Conservation (phyloP, 495 filamentous ascomycete species). For the Terfezia boudieri region DNA sequence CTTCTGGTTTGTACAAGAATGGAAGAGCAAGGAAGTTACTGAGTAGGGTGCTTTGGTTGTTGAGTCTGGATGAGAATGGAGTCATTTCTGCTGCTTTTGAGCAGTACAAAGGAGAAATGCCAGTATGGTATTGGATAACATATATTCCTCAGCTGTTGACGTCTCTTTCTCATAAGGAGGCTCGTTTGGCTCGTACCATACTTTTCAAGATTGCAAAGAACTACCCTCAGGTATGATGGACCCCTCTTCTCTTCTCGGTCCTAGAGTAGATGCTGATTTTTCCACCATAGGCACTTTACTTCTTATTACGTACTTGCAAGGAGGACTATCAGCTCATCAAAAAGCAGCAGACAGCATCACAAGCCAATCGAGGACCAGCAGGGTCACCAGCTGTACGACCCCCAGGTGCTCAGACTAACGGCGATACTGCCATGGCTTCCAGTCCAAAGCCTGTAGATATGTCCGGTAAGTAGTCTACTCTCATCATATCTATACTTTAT, state of each 20-base stretch:
- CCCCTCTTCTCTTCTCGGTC: constrained; percentile 1
- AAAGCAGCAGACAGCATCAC: constrained; percentile 28
- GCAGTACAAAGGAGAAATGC: constrained; percentile 84
- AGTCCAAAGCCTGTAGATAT: constrained; percentile 13
- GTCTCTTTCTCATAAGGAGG: constrained; percentile 73
- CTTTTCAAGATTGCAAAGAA: constrained; percentile 83
- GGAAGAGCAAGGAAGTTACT: constrained; percentile 88
- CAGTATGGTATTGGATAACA: constrained; percentile 98
- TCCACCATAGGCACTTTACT: constrained; percentile 45
- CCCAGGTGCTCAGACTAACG: constrained; percentile 17
- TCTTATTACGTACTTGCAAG: constrained; percentile 74
- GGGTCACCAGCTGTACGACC: constrained; percentile 18
- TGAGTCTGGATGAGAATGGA: constrained; percentile 80
- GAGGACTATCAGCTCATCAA: constrained; percentile 88
- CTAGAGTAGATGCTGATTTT: not conserved
- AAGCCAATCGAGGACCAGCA: constrained; percentile 14
- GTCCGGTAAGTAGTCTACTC: constrained; percentile 7
- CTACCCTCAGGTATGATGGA: constrained; percentile 43
- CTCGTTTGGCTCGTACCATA: constrained; percentile 57
- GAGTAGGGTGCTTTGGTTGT: constrained; percentile 85
- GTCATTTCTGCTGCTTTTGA: constrained; percentile 63
- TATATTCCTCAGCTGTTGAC: constrained; percentile 91
- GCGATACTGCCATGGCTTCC: constrained; percentile 13
- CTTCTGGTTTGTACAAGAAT: constrained; percentile 86
- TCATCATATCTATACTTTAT: not conserved